Base-by-base conservation (phyloP, 2,329 filamentous ascomycete species). In the Phialocephala sp. region DNA sequence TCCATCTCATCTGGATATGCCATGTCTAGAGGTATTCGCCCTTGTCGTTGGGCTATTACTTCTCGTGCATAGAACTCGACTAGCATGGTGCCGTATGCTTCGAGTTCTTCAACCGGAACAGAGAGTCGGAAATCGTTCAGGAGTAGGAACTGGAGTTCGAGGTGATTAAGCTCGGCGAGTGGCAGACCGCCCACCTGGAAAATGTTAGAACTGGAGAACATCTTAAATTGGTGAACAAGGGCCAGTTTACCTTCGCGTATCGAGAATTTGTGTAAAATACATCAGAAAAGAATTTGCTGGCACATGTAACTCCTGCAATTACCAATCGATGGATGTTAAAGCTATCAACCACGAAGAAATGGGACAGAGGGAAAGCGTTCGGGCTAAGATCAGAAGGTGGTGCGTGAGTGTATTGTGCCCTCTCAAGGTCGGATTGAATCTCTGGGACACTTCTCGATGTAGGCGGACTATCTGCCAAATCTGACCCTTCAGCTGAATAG, bases 181-280 rank as follows among this genome's bases (percentile, higher is more conserved):
- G 95, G 95, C 20, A 99, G 84, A 58, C 95, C 95, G 68, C 95
- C 95, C 75, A 99, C 95, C 94, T 99, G 69, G 59, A 9, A 12
- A 12, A n/a, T 58, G 55, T 66, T 59, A 66, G 43, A 32, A 35
- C 14, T 59, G 36, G 27, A 35, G 18, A 27, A 32, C 32, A 52
- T 14, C 22, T n/a, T 2, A 57, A n/a, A 60, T n/a, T 5, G 36
- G 62, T 45, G 52, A 45, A 63, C 64, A 57, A 57, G 22, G 27
- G 45, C 18, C 39, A 64, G 55, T 39, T 80, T 84, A 97, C 95
- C 91, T 98, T 99, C 66, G 95, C 95, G 78, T 99, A 99, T 88
- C 95, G 88, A 63, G 95, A 98, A 79, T 99, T 99, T 11, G 95
- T 99, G 77, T 98, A 99, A 75, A 99, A 99, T 47, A 98, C 94